Evolutionary conservation across 2,329 filamentous ascomycete genomes (phyloP).

Genomic region (Penicillium digitatum): DNA sequence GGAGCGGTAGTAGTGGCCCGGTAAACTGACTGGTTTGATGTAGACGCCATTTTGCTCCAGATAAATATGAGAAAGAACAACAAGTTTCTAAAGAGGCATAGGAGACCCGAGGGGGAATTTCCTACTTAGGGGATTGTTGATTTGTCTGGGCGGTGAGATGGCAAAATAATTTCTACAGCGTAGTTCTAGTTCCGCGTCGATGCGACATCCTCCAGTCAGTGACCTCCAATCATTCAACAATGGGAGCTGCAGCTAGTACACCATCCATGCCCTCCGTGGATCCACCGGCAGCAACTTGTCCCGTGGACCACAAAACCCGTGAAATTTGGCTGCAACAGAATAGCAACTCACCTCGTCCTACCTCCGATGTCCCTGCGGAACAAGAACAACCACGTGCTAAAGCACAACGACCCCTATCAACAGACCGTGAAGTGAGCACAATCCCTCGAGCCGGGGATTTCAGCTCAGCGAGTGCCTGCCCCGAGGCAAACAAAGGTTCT

Average conservation of each 20-base stretch:
- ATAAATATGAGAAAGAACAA: neutral
- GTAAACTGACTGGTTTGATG: slow-evolving; percentile 58
- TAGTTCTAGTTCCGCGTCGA: slow-evolving; percentile 7
- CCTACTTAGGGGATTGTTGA: slow-evolving; percentile 14
- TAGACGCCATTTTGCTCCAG: slow-evolving; percentile 30
- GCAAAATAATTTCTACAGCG: slow-evolving; percentile 20
- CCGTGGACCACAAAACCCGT: slow-evolving; percentile 85
- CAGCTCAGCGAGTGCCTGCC: slow-evolving; percentile 15
- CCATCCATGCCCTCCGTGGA: slow-evolving; percentile 28
- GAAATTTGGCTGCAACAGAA: slow-evolving; percentile 72
- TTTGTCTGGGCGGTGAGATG: slow-evolving; percentile 20
- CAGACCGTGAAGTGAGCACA: slow-evolving; percentile 69
- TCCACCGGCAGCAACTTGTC: slow-evolving; percentile 56
- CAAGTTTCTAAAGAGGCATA: slow-evolving; percentile 3
- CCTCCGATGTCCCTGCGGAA: slow-evolving; percentile 25
- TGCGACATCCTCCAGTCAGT: slow-evolving; percentile 15
- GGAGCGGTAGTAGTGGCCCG: slow-evolving; percentile 93
- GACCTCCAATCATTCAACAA: slow-evolving; percentile 19
- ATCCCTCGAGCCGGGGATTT: slow-evolving; percentile 63
- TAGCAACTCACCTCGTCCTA: slow-evolving; percentile 36
- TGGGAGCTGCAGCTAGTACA: slow-evolving; percentile 41
- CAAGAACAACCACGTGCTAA: slow-evolving; percentile 27
- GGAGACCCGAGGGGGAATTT: slow-evolving; percentile 15
- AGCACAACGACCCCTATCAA: slow-evolving; percentile 52
- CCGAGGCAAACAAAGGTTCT: slow-evolving; percentile 22